These are phyloP conservation scores for Cutaneotrichosporon sp. DNA, from an alignment of 1,284 basidiomycete genomes.

Conservation along the genomic window DNA sequence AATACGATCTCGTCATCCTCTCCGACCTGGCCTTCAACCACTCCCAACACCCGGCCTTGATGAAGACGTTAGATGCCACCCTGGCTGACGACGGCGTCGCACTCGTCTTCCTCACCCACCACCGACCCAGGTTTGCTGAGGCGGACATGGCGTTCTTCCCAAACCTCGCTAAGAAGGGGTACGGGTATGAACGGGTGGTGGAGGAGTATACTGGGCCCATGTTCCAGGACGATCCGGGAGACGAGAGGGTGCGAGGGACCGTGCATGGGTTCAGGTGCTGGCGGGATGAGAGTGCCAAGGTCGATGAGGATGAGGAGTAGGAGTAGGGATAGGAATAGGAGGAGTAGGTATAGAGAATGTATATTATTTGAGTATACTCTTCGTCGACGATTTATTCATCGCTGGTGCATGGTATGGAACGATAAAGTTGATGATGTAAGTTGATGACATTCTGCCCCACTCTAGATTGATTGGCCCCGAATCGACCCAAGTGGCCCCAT, in stretches of 20 bases:
- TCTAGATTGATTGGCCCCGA: no score
- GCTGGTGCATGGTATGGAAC: no score
- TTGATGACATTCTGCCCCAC: no score
- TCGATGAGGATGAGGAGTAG: neutral
- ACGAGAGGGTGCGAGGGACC: conserved; percentile 56
- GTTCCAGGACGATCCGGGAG: conserved; percentile 82
- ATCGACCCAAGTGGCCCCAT: neutral
- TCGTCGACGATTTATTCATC: no score
- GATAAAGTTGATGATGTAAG: no score
- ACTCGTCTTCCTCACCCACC: conserved; percentile 90
- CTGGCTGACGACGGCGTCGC: conserved; percentile 59
- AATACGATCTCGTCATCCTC: conserved; percentile 80
- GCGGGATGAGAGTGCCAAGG: conserved; percentile 40
- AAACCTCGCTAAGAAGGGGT: conserved; percentile 58
- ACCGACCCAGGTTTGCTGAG: conserved; percentile 78
- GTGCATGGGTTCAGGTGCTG: conserved; percentile 63
- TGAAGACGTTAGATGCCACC: conserved; percentile 67
- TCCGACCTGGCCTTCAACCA: conserved; percentile 70
- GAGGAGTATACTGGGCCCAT: conserved; percentile 71
- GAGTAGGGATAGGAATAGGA: neutral
- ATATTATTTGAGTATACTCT: neutral
- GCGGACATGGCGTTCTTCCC: conserved; percentile 81
- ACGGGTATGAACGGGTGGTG: conserved; percentile 72
- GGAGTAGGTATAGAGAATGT: neutral
- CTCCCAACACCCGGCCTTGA: conserved; percentile 73